Base-by-base conservation (phyloP, 805 yeast species). In the Sugiyamaella chiloensis region DNA sequence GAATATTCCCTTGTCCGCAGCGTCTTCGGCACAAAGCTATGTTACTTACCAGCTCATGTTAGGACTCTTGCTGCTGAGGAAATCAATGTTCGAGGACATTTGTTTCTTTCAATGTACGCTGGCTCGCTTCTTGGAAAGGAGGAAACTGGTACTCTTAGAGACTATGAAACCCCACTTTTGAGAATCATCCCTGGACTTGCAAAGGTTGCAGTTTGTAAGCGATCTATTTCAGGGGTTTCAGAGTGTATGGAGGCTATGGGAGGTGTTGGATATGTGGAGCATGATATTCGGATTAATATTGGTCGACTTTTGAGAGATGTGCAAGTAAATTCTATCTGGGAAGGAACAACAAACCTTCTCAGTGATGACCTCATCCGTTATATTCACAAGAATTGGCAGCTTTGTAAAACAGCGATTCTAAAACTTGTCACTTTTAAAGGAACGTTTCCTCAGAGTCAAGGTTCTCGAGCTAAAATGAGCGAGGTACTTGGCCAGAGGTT, bases 241-340 rank as follows among this genome's bases (percentile, higher is more conserved):
- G 66, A 62, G 41, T 63, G 67, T 40, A 62, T 62, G 65, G 66
- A 62, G 39, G 62, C 63, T 8, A 46, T 62, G 11, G 66, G 66
- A 19, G 66, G 66, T 4, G 57, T 58, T 1, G 66, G 66, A 16
- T 62, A 61, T 40, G 44, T 63, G 44, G 66, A 60, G 40, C 60
- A 61, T 41, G 67, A 63, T 26, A 56, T 57, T 5, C 55, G 51
- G 27, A 36, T 63, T 44, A 61, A 62, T 44, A 59, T 62, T 36
- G 66, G 59, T 2, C 44, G 64, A 2, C 42, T 61, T 2, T 51
- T 48, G 24, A 48, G 64, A 16, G 66, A 62, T 36, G 51, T 62
- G 9, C 67, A 63, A 47, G 66, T 62, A 5, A 57, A 58, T 11
- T 48, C 62, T 14, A 62, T 62, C 29, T 62, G 66, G 66, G 66